Evolutionary conservation across 2,329 filamentous ascomycete genomes (phyloP).

Genomic region (Diaporthe velutina): DNA sequence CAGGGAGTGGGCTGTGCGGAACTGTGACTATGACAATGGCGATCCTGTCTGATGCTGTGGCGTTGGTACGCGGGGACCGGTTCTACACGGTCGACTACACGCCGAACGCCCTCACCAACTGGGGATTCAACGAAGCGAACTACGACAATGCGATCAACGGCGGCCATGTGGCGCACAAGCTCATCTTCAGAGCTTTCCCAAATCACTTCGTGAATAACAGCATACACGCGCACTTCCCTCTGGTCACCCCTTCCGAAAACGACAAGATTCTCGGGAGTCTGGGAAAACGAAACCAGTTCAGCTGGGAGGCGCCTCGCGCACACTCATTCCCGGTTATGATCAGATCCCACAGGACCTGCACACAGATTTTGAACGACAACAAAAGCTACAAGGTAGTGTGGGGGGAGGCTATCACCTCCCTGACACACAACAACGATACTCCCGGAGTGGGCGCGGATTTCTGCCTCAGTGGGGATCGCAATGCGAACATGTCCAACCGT

Average conservation of each 20-base stretch:
- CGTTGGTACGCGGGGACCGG: constrained; percentile 69
- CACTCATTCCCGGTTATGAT: constrained; percentile 61
- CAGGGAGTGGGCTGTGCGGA: constrained; percentile 65
- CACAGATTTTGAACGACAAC: constrained; percentile 64
- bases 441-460: not conserved
- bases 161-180: constrained; percentile 60
- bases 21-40: constrained; percentile 67
- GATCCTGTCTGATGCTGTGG: constrained; percentile 71
- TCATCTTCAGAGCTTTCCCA: constrained; percentile 60
- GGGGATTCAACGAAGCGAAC: constrained; percentile 58
- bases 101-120: constrained; percentile 56
- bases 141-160: constrained; percentile 53
- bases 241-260: constrained; percentile 61
- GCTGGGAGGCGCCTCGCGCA: constrained; percentile 65
- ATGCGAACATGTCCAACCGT: not conserved
- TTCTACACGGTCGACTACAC: constrained; percentile 68
- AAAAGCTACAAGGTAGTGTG: constrained; percentile 71
- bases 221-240: constrained; percentile 73
- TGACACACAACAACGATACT: constrained; percentile 46
- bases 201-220: constrained; percentile 62
- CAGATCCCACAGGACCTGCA: constrained; percentile 63
- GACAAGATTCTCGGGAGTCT: constrained; percentile 69
- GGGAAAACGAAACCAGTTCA: constrained; percentile 68
- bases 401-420: constrained; percentile 65
- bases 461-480: constrained; percentile 16